Evolutionary conservation across 176 grass and related monocot species (phyloP).

Genomic region (Oryza officinalis): DNA sequence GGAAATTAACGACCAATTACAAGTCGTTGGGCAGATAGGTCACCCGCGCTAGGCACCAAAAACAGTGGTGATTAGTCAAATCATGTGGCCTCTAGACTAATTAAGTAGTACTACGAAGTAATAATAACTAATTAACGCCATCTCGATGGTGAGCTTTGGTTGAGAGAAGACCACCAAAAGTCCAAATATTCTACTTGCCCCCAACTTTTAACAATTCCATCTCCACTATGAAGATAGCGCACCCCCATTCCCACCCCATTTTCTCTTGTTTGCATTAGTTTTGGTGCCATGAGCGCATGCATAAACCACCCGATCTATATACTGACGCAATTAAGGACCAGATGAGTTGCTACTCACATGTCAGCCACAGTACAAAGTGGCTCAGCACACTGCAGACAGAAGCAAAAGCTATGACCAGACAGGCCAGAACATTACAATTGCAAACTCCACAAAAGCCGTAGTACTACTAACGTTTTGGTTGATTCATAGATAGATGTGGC

Average conservation of each 20-base stretch:
- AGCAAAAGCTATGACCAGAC: neutral
- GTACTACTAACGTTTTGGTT: neutral
- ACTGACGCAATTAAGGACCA: neutral
- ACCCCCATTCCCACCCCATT: neutral
- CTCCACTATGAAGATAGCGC: slow-evolving; percentile 7
- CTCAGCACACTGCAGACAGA: neutral
- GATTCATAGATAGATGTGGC: neutral
- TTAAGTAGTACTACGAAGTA: neutral
- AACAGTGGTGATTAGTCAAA: slow-evolving; percentile 42
- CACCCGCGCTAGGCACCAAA: slow-evolving; percentile 17
- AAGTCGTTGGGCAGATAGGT: neutral
- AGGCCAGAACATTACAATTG: neutral
- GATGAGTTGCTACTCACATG: neutral
- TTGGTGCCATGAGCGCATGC: slow-evolving; percentile 4
- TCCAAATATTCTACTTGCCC: slow-evolving; percentile 23
- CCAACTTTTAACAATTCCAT: slow-evolving; percentile 11
- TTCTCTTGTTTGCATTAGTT: neutral
- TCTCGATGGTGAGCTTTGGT: neutral
- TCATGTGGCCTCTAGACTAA: slow-evolving; percentile 20
- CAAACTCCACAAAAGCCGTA: neutral
- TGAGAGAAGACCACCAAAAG: slow-evolving; percentile 17
- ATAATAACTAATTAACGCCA: neutral
- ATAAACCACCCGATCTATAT: neutral
- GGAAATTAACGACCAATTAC: slow-evolving; percentile 1
- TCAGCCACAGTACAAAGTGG: neutral